A percentile compares a stretch with the other conserved stretches of the same genome.
Conservation (phyloP, 441 rosid genomes). For the Pelargonium myrrhifolium region DNA sequence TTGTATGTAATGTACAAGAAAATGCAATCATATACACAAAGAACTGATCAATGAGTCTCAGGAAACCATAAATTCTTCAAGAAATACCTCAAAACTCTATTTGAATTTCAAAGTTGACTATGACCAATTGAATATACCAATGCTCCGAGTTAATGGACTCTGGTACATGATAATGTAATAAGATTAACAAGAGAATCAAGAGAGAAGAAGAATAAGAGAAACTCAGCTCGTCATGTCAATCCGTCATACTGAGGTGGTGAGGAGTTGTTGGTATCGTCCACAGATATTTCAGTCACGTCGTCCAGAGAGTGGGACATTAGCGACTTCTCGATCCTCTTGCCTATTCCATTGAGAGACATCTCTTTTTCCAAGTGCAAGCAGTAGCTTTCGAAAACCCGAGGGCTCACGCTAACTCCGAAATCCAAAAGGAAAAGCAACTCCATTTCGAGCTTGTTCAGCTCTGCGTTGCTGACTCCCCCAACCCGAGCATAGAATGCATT, state of each 20-base stretch:
- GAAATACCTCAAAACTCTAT: no score
- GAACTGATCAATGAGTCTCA: no score
- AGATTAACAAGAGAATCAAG: neutral
- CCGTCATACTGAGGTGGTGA: conserved; percentile 19
- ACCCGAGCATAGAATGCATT: conserved; percentile 62
- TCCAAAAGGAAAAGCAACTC: conserved; percentile 70
- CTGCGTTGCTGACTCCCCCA: conserved; percentile 70
- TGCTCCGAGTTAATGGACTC: neutral
- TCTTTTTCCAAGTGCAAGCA: conserved; percentile 71
- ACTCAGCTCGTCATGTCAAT: conserved; percentile 6
- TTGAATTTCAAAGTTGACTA: neutral
- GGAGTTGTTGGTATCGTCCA: conserved; percentile 25
- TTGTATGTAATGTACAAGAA: no score
- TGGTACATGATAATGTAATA: no score
- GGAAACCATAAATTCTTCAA: no score
- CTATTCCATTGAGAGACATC: conserved; percentile 26
- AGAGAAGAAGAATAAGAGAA: neutral
- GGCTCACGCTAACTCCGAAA: conserved; percentile 46
- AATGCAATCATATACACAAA: no score
- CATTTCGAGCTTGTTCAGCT: conserved; percentile 62
- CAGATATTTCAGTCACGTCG: conserved; percentile 28
- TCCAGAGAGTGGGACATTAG: conserved; percentile 16
- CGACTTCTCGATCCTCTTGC: conserved; percentile 25
- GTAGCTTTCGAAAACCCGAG: conserved; percentile 54
- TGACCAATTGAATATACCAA: neutral